These are phyloP conservation scores for Talaromyces ruber DNA, from an alignment of 495 filamentous ascomycete species.

Conservation along the genomic window DNA sequence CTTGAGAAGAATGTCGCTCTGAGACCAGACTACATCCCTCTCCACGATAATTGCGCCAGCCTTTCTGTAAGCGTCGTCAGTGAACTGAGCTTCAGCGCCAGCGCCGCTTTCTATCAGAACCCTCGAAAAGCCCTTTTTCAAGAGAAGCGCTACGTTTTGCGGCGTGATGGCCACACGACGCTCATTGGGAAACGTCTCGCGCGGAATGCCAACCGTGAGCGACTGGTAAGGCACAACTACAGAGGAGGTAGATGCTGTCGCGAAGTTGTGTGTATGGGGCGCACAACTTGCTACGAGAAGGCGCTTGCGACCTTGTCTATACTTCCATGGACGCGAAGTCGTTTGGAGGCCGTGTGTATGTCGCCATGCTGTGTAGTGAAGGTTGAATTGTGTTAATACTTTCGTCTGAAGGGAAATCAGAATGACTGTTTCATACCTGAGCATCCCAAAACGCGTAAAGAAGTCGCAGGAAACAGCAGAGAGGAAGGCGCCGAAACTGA, in stretches of 20 bases:
- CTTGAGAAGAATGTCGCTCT: slow-evolving; percentile 70
- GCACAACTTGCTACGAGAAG: not conserved
- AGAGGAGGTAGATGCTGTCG: not conserved
- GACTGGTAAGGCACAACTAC: slow-evolving; percentile 47
- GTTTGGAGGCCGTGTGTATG: not conserved
- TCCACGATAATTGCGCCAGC: slow-evolving; percentile 67
- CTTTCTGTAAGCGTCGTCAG: slow-evolving; percentile 59
- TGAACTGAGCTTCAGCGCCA: slow-evolving; percentile 63
- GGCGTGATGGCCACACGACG: slow-evolving; percentile 73
- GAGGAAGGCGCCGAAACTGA: not conserved
- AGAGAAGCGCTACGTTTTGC: slow-evolving; percentile 63
- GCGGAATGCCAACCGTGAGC: slow-evolving; percentile 62
- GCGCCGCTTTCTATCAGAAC: slow-evolving; percentile 69
- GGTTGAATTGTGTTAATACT: not conserved
- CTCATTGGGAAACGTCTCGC: slow-evolving; percentile 62
- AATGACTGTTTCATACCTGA: not conserved
- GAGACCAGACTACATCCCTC: slow-evolving; percentile 49
- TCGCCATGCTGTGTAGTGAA: not conserved
- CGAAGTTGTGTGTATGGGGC: not conserved
- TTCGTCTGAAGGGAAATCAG: not conserved
- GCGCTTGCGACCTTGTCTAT: not conserved
- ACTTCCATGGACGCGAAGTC: not conserved
- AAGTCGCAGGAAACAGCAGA: not conserved
- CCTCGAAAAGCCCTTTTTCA: slow-evolving; percentile 70
- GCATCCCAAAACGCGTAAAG: not conserved